These are phyloP conservation scores for Fusarium marasasianum DNA, from an alignment of 2,329 filamentous ascomycete genomes.

Conservation along the genomic window DNA sequence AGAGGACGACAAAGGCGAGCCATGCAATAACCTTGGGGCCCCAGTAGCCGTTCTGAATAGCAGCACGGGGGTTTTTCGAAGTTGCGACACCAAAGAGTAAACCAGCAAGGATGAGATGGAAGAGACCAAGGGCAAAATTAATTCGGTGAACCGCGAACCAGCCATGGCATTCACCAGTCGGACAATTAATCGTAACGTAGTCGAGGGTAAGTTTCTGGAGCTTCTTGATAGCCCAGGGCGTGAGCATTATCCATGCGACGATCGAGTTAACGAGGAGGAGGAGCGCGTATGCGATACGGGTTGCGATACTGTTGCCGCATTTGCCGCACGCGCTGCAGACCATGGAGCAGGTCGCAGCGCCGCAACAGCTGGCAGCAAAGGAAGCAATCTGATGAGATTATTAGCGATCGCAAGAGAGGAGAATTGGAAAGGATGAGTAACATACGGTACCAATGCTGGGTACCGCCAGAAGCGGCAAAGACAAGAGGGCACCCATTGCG, in stretches of 20 bases:
- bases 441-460: slow-evolving; percentile 87
- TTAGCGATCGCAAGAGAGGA: slow-evolving; percentile 6
- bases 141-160: slow-evolving; percentile 97
- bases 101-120: slow-evolving; percentile 87
- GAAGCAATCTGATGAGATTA: slow-evolving; percentile 69
- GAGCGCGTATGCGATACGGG: slow-evolving; percentile 94
- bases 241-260: slow-evolving; percentile 98
- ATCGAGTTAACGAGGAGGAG: slow-evolving; percentile 97
- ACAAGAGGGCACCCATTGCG: slow-evolving; percentile 89
- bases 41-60: slow-evolving; percentile 98
- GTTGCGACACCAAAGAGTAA: slow-evolving; percentile 87
- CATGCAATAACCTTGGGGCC: slow-evolving; percentile 93
- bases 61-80: slow-evolving; percentile 86
- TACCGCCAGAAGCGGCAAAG: slow-evolving; percentile 86
- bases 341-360: slow-evolving; percentile 94
- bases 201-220: slow-evolving; percentile 90
- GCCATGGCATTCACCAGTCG: slow-evolving; percentile 89
- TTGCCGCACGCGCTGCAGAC: slow-evolving; percentile 96
- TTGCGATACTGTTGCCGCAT: slow-evolving; percentile 96
- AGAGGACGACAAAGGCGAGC: slow-evolving; percentile 86
- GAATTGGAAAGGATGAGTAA: slow-evolving; percentile 32
- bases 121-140: slow-evolving; percentile 95
- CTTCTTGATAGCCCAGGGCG: slow-evolving; percentile 97
- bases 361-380: slow-evolving; percentile 89
- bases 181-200: slow-evolving; percentile 95